Evolutionary conservation across 164 flowering plant genomes (phyloP), one percentile per base, ranked within the genome.

Genomic region (Stephania yunnanensis): DNA sequence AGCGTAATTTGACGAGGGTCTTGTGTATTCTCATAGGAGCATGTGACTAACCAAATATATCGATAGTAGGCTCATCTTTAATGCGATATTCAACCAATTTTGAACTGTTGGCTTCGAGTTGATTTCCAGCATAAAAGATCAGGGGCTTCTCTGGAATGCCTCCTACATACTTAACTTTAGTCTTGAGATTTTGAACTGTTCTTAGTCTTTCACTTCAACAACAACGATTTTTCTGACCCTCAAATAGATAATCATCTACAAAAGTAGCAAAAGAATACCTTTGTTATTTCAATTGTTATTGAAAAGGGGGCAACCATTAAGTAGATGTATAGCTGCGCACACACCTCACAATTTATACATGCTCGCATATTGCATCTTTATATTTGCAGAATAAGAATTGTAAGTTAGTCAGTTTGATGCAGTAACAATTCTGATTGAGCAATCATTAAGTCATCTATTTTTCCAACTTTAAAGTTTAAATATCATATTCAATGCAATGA

Each of bases 51-150:
- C 69, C 30, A 72, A 72, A n/a, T 72, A 78, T 64, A 53, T 76
- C 69, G 29, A 78, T 64, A 25, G 80, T 79, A 48, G 82, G 55
- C 12, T 69, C 48, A 71, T 71, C 50, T 11, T 71, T 71, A 44
- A 78, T 66, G 7, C 70, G 78, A 63, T 64, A 78, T 50, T 80
- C 74, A 66, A 22, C 68, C 42, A 82, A 71, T 11, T 46, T 72
- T 6, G 20, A 65, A 58, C 25, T 73, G 29, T 70, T 4, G 42
- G 4, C 64, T 12, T 69, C 12, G 10, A 83, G 83, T 12, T 17
- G 64, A 46, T 73, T 72, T 22, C 78, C 79, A 13, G 15, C 19
- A 3, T 70, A 74, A 53, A 81, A 74, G 1, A 79, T 69, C 64
- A 13, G 64, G 17, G 13, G 64, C 19, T 46, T 70, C 73, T 73